Conservation (phyloP, 2,329 filamentous ascomycete genomes). For the Phaeosphaeria sp. region DNA sequence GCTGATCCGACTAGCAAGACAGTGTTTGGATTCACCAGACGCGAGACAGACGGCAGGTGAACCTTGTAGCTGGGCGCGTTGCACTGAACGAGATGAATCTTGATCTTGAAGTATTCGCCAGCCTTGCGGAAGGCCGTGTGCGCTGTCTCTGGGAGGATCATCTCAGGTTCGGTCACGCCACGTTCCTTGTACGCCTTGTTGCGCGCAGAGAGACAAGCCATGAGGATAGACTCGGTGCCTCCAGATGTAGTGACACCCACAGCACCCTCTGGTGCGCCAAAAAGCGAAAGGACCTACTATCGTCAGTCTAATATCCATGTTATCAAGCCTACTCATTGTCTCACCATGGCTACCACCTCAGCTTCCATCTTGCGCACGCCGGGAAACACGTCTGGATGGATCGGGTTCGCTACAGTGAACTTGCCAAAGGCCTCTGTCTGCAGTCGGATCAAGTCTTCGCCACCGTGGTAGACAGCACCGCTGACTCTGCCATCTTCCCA, state of each 20-base stretch:
- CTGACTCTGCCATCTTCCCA: conserved; percentile 97
- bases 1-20: conserved; percentile 91
- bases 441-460: conserved; percentile 77
- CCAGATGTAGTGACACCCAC: conserved; percentile 91
- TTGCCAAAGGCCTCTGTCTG: conserved; percentile 93
- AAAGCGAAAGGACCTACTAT: conserved; percentile 71
- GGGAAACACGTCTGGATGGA: conserved; percentile 97
- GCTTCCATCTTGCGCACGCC: conserved; percentile 99
- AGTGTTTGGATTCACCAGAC: conserved; percentile 93
- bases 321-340: background rate
- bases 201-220: conserved; percentile 89
- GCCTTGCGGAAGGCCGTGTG: conserved; percentile 98
- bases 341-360: conserved; percentile 93
- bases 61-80: conserved; percentile 87
- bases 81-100: conserved; percentile 85
- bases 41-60: conserved; percentile 75
- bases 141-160: conserved; percentile 94
- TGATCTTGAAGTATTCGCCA: conserved; percentile 95
- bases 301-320: background rate
- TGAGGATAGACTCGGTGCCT: conserved; percentile 94
- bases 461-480: conserved; percentile 95
- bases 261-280: conserved; percentile 84
- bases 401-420: conserved; percentile 95
- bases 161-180: conserved; percentile 90
- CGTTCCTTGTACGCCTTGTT: conserved; percentile 88